These are phyloP conservation scores for Pseudogymnoascus sp. DNA, from an alignment of 2,329 filamentous ascomycete species.

Conservation along the genomic window DNA sequence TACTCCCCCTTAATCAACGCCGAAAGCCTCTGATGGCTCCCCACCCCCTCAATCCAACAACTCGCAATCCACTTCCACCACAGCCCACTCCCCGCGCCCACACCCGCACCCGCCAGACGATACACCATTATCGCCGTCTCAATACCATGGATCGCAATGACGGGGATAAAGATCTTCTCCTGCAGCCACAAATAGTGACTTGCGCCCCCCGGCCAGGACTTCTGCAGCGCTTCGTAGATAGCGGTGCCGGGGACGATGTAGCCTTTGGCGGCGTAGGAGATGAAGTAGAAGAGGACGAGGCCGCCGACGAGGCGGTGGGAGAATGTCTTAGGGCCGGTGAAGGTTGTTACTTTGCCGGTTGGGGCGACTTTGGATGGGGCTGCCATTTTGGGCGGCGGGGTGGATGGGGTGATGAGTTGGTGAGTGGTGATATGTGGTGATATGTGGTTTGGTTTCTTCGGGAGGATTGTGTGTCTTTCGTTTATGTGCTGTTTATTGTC, in stretches of 20 bases:
- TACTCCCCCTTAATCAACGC: constrained; percentile 1
- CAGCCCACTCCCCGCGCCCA: neutral
- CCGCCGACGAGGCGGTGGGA: neutral
- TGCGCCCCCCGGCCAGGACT: neutral
- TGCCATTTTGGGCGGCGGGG: neutral
- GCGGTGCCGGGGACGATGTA: neutral
- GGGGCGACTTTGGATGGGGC: neutral
- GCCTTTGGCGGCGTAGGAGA: neutral
- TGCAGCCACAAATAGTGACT: neutral
- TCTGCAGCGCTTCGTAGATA: neutral
- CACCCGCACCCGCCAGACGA: neutral
- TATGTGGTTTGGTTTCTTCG: too few species aligned
- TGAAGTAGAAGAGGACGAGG: constrained; percentile 2
- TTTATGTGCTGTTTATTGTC: neutral
- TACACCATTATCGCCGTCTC: constrained; percentile 8
- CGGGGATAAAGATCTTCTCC: neutral
- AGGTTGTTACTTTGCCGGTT: neutral
- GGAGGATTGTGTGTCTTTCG: neutral
- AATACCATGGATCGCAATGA: neutral
- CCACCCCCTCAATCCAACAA: constrained; percentile 7
- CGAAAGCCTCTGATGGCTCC: constrained; percentile 3
- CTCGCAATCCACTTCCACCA: constrained; percentile 8
- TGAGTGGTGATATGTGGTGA: neutral
- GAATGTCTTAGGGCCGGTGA: neutral
- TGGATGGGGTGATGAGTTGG: neutral